Percentiles rank a stretch among this genome's conserved stretches.
Conservation (phyloP, 2,329 filamentous ascomycete genomes). For the Scedosporium apiospermum region DNA sequence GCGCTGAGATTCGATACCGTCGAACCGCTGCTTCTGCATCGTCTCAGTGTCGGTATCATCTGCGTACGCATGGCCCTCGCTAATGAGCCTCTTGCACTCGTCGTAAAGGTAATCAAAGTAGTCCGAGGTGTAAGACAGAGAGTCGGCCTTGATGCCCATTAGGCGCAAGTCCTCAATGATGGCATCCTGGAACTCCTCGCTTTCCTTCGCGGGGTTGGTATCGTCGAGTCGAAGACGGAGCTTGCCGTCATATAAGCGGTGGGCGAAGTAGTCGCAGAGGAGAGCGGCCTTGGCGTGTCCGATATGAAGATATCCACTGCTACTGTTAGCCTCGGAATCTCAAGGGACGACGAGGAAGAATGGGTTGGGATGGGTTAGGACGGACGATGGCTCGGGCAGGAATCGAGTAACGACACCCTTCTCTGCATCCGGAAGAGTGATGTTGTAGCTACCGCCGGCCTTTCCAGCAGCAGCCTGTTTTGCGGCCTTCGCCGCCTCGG, state of each 20-base stretch:
- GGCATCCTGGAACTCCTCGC: slow-evolving; percentile 88
- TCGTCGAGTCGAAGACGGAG: slow-evolving; percentile 91
- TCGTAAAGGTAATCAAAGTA: slow-evolving; percentile 92
- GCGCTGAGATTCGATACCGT: slow-evolving; percentile 72
- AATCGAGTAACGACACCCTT: slow-evolving; percentile 89
- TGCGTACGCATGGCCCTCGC: slow-evolving; percentile 80
- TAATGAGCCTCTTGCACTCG: slow-evolving; percentile 74
- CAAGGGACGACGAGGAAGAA: slow-evolving; percentile 11
- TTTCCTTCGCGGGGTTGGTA: slow-evolving; percentile 95
- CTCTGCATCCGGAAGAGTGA: slow-evolving; percentile 74
- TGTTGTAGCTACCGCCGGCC: slow-evolving; percentile 80
- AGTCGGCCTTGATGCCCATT: slow-evolving; percentile 86
- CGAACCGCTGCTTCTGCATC: slow-evolving; percentile 77
- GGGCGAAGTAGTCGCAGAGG: slow-evolving; percentile 93
- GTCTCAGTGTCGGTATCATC: slow-evolving; percentile 88
- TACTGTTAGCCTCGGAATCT: slow-evolving; percentile 2
- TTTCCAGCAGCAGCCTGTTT: slow-evolving; percentile 62
- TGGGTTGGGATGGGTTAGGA: not conserved
- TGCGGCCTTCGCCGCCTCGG: slow-evolving; percentile 58
- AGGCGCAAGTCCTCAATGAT: slow-evolving; percentile 87
- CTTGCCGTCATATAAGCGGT: slow-evolving; percentile 85
- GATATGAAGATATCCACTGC: slow-evolving; percentile 78
- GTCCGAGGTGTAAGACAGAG: slow-evolving; percentile 83
- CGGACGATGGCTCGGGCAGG: slow-evolving; percentile 82
- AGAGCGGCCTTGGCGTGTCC: slow-evolving; percentile 91